A percentile compares a stretch with the other conserved stretches of the same genome.
Conservation (phyloP, 306 rosid genomes). For the Vicia villosa region DNA sequence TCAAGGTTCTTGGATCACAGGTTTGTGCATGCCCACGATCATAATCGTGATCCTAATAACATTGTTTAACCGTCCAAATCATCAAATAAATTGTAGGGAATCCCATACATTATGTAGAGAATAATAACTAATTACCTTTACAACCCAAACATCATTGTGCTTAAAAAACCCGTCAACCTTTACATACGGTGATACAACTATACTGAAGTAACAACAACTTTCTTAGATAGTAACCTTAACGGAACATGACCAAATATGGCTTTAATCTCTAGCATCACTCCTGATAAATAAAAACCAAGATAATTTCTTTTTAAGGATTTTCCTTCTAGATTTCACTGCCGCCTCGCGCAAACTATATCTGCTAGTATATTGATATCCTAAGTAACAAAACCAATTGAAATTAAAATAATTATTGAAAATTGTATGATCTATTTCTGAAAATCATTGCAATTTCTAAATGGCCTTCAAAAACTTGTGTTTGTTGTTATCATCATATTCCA, state of each 20-base stretch:
- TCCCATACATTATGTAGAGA: neutral
- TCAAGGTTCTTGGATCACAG: neutral
- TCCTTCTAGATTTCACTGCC: conserved; percentile 14
- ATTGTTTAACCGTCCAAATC: conserved; percentile 10
- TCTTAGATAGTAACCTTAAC: too few species aligned
- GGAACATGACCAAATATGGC: neutral
- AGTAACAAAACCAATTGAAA: conserved; percentile 1
- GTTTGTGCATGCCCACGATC: neutral
- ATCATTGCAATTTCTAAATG: conserved; percentile 20
- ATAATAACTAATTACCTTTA: neutral
- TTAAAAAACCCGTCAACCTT: neutral
- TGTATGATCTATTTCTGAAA: conserved; percentile 12
- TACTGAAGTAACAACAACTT: too few species aligned
- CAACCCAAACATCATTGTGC: neutral
- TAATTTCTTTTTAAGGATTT: too few species aligned
- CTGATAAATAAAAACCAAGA: neutral
- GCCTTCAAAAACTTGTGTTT: neutral
- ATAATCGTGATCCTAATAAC: neutral
- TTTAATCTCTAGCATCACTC: conserved; percentile 6
- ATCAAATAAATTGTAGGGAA: neutral
- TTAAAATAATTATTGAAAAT: neutral
- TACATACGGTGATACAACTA: too few species aligned
- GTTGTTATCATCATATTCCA: conserved; percentile 18
- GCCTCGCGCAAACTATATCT: neutral
- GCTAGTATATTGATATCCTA: neutral